Evolutionary conservation across 179 eudicot genomes (phyloP), one percentile per base, ranked within the genome.

Genomic region (Silene coronaria): DNA sequence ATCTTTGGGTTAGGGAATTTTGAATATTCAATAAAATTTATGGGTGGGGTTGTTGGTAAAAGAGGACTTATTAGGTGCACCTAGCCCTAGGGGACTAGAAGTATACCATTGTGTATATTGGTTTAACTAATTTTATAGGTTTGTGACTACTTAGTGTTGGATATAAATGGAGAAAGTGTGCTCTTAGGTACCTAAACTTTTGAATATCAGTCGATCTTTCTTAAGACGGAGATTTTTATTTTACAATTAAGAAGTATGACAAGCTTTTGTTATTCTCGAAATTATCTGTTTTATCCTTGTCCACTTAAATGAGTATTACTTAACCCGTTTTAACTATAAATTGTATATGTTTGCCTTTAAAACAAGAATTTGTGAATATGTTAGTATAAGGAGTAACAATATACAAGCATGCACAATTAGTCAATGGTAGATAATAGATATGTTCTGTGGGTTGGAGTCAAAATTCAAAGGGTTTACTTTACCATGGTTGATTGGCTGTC

Each of bases 361-460:
- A 42, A 42, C 46, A 42, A 42, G 11, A 42, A 42, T 42, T 42
- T 42, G 46, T 3, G 32, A 28, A 28, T 28, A 28, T 28, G 32
- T 28, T 28, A 28, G 32, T 28, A 28, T 3, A 3, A 1, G 46
- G 11, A 10, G 46, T 6, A 42, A 10, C 11, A 42, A 42, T 42
- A 4, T 42, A 42, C 48, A 42, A 42, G 48, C 21, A n/a, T 53
- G 17, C 5, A 53, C 58, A 53, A 3, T 53, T 53, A n/a, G 58
- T 53, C 58, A 14, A 53, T 60, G 65, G 65, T 60, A 23, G 65
- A 57, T 57, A 42, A 30, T 60, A 23, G 65, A 60, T 60, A 53
- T 53, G 7, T 53, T 53, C 17, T 5, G 4, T 53, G 21, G 58
- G 21, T 53, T 53, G 16, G 21, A 53, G 58, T 53, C 58, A 53